Base-by-base conservation (phyloP, 1,139 yeast species). In the Saccharomyces hybrid region DNA sequence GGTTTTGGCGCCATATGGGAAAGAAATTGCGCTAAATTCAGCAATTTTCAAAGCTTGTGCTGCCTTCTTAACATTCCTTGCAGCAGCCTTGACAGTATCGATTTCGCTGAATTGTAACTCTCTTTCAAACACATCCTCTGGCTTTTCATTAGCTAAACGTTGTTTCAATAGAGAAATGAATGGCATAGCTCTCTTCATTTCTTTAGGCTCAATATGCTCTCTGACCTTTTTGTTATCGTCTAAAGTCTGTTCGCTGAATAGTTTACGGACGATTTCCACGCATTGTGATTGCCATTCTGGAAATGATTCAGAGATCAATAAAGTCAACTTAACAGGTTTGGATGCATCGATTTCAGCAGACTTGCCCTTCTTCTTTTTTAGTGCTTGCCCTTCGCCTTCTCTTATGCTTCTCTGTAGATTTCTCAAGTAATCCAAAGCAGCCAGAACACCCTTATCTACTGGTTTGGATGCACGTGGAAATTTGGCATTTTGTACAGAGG, bases 111-210 rank as follows among this genome's bases (percentile, higher is more conserved):
- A 95, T 27, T 84, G 78, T 62, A 93, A 81, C 73, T 89, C 86
- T 73, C 98, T 82, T 77, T 88, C 83, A 76, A 93, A 89, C 32
- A 95, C 97, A 53, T 81, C 79, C 54, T 80, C 81, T 16, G 96
- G 84, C 38, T 84, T 75, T 68, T 86, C 93, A 52, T 75, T 75
- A 48, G 61, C 58, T 63, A 93, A 78, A 74, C 96, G 84, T 69
- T 84, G 87, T 73, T 93, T 89, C 71, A 93, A 77, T 62, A 82
- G 77, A 60, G 93, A 84, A 60, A 93, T 91, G 72, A 91, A 93
- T 57, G 98, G 98, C 99, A 95, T 93, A 58, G 96, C 98, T 64
- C 95, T 84, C 79, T 90, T 90, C 86, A 91, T 83, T 65, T 86
- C 93, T 70, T 82, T 83, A 60, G 86, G 86, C 29, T 73, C 70